Evolutionary conservation across 2,329 filamentous ascomycete species (phyloP).

Genomic region (Cladosporium velox): DNA sequence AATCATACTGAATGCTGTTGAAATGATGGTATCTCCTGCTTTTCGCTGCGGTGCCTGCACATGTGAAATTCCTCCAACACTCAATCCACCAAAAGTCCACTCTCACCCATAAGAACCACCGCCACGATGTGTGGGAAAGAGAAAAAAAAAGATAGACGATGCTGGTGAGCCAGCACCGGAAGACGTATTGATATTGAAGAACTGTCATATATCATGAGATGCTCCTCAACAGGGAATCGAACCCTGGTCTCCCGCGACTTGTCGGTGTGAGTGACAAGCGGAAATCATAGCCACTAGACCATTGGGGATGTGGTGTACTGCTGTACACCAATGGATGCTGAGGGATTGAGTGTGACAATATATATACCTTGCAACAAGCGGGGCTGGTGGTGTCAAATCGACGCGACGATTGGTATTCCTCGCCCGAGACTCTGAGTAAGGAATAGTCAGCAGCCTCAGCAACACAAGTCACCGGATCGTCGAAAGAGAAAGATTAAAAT

Average conservation of each 20-base stretch:
- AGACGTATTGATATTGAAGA: conserved; percentile 3
- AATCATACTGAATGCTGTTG: too few relatives aligned
- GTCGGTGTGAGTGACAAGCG: conserved; percentile 16
- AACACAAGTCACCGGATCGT: not conserved
- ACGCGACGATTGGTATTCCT: too few relatives aligned
- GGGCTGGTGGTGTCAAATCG: too few relatives aligned
- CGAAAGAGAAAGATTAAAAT: not conserved
- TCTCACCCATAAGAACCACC: too few relatives aligned
- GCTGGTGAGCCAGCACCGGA: conserved; percentile 16
- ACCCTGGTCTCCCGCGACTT: conserved; percentile 21
- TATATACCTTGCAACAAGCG: too few relatives aligned
- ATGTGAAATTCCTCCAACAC: too few relatives aligned
- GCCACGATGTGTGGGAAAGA: too few relatives aligned
- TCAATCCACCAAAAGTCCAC: too few relatives aligned
- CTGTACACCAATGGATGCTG: conserved; percentile 4
- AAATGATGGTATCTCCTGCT: too few relatives aligned
- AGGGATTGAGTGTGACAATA: too few relatives aligned
- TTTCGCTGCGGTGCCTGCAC: too few relatives aligned
- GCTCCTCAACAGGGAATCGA: conserved; percentile 20
- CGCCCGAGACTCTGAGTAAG: too few relatives aligned
- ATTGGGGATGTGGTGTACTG: conserved; percentile 17
- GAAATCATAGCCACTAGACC: conserved; percentile 22
- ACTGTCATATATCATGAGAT: conserved; percentile 6
- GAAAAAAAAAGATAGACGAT: not conserved
- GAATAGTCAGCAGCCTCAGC: not conserved